A percentile compares a stretch with the other conserved stretches of the same genome.
Conservation (phyloP, 495 filamentous ascomycete species). For the Penicillium cinerascens region DNA sequence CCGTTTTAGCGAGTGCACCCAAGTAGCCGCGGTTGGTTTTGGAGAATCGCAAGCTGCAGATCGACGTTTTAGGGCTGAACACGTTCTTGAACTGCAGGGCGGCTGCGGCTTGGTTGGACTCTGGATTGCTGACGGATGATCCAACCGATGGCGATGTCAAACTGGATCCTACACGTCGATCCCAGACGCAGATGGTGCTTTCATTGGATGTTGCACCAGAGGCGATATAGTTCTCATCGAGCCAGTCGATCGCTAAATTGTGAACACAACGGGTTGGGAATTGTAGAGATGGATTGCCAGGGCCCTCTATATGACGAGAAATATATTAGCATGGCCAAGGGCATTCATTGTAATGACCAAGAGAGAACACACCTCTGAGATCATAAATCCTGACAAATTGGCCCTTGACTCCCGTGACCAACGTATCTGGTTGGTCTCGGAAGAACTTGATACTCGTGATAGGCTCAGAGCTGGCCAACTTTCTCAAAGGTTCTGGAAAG, state of each 20-base stretch:
- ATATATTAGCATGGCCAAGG: slow-evolving; percentile 5
- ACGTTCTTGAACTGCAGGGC: slow-evolving; percentile 67
- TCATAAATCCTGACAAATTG: slow-evolving; percentile 87
- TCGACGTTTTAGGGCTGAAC: slow-evolving; percentile 54
- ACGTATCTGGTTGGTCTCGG: slow-evolving; percentile 72
- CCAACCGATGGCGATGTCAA: slow-evolving; percentile 39
- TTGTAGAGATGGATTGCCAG: slow-evolving; percentile 53
- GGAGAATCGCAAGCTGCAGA: slow-evolving; percentile 79
- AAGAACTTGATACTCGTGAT: slow-evolving; percentile 93
- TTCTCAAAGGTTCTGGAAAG: slow-evolving; percentile 59
- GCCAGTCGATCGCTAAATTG: slow-evolving; percentile 83
- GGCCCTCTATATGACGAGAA: slow-evolving; percentile 35
- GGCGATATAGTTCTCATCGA: slow-evolving; percentile 91
- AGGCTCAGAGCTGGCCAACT: slow-evolving; percentile 77
- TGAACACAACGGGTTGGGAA: slow-evolving; percentile 83
- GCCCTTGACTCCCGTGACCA: slow-evolving; percentile 82
- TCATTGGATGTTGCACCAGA: slow-evolving; percentile 72
- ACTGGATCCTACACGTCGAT: slow-evolving; percentile 65
- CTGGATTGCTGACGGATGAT: slow-evolving; percentile 28
- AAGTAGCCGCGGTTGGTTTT: slow-evolving; percentile 69
- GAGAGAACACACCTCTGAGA: slow-evolving; percentile 63
- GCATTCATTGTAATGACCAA: slow-evolving; percentile 4
- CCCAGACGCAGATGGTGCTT: slow-evolving; percentile 79
- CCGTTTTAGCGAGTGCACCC: slow-evolving; percentile 71
- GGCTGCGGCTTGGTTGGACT: slow-evolving; percentile 38